Evolutionary conservation across 192 early-diverging fungal species (phyloP).

Genomic region (Entomortierella parvispora): DNA sequence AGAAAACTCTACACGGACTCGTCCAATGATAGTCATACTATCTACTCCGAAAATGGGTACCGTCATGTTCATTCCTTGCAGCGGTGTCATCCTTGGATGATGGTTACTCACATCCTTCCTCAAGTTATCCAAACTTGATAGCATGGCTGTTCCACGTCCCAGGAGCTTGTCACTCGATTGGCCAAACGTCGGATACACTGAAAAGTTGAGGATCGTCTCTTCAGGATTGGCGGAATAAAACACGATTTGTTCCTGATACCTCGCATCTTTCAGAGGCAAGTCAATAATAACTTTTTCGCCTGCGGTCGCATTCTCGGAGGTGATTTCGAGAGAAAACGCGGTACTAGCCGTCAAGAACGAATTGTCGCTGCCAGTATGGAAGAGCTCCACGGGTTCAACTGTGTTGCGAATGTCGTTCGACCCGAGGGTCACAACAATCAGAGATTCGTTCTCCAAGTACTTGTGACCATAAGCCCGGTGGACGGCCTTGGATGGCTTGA

Average conservation of each 20-base stretch:
- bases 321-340: constrained; percentile 64
- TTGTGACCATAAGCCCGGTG: constrained; percentile 70
- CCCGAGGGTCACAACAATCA: constrained; percentile 74
- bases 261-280: constrained; percentile 60
- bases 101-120: constrained; percentile 56
- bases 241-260: constrained; percentile 66
- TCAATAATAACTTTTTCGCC: constrained; percentile 67
- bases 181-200: constrained; percentile 67
- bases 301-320: constrained; percentile 64
- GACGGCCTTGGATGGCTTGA: constrained; percentile 46
- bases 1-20: constrained; percentile 66
- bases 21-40: constrained; percentile 64
- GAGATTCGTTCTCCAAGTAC: constrained; percentile 65
- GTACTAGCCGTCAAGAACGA: constrained; percentile 43
- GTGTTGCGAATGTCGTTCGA: constrained; percentile 65
- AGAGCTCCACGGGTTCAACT: constrained; percentile 56
- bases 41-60: constrained; percentile 65
- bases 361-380: constrained; percentile 30
- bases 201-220: constrained; percentile 64
- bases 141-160: constrained; percentile 65
- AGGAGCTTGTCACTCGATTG: constrained; percentile 55
- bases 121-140: constrained; percentile 55
- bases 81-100: constrained; percentile 45
- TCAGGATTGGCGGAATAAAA: constrained; percentile 61
- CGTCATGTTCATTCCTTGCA: constrained; percentile 66